These are phyloP conservation scores for Saccharomyces hybrid DNA, from an alignment of 1,139 yeast species.

Conservation along the genomic window DNA sequence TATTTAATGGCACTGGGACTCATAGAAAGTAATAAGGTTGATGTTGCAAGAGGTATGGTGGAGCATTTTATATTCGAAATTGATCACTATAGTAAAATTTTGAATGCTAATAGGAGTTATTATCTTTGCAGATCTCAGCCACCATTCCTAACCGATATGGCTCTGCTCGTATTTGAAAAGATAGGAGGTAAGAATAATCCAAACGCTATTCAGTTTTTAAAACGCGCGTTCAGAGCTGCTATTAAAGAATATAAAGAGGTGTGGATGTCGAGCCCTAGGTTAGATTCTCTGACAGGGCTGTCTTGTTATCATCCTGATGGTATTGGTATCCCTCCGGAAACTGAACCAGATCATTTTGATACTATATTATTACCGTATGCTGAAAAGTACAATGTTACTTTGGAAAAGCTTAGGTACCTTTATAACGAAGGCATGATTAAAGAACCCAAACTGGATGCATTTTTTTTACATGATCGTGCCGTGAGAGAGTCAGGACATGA, in stretches of 20 bases:
- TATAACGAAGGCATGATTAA: constrained; percentile 60
- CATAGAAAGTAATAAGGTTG: constrained; percentile 49
- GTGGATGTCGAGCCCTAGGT: constrained; percentile 71
- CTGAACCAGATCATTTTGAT: constrained; percentile 84
- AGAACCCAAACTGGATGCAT: constrained; percentile 80
- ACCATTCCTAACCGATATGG: constrained; percentile 95
- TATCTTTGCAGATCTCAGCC: constrained; percentile 93
- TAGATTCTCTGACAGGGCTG: constrained; percentile 68
- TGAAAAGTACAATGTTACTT: constrained; percentile 49
- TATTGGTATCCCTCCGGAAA: constrained; percentile 89
- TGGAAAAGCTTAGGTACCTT: constrained; percentile 61
- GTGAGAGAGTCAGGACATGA: constrained; percentile 97
- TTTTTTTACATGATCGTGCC: constrained; percentile 87
- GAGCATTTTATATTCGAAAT: constrained; percentile 90
- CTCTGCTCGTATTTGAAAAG: constrained; percentile 58
- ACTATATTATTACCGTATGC: constrained; percentile 64
- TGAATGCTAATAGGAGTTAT: constrained; percentile 91
- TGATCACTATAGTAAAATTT: constrained; percentile 79
- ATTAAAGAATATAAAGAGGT: constrained; percentile 77
- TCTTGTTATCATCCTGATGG: constrained; percentile 92
- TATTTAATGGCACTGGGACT: constrained; percentile 87
- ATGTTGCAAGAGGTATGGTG: constrained; percentile 83
- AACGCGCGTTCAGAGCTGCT: constrained; percentile 65
- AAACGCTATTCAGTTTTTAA: constrained; percentile 51
- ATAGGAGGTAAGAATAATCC: constrained; percentile 39